phyloP scores from a whole-genome alignment of 805 yeast species.

The Kuraishia hungarica region DNA sequence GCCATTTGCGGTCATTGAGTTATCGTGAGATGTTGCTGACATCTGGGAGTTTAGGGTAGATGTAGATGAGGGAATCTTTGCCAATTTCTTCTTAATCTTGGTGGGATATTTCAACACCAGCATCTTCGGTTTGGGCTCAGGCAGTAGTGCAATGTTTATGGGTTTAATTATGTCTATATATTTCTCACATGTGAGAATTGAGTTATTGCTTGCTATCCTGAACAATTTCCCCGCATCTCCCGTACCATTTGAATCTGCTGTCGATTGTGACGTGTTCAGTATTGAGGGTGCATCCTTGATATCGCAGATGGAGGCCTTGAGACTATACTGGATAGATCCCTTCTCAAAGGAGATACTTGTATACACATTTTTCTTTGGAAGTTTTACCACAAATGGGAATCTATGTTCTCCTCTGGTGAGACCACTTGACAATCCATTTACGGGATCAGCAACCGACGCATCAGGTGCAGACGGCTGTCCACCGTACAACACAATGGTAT shows the following conservation, averaged over 20 bases:
- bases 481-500: constrained; percentile 53
- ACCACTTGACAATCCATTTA: constrained; percentile 25
- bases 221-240: constrained; percentile 11
- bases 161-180: constrained; percentile 59
- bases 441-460: constrained; percentile 6
- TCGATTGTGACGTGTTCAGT: constrained; percentile 1
- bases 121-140: constrained; percentile 58
- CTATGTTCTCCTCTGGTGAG: constrained; percentile 78
- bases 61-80: constrained; percentile 30
- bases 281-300: not conserved
- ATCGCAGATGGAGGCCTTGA: constrained; percentile 38
- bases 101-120: constrained; percentile 52
- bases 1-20: not conserved
- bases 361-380: constrained; percentile 66
- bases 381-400: constrained; percentile 75
- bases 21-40: constrained; percentile 1
- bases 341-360: constrained; percentile 77
- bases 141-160: constrained; percentile 58
- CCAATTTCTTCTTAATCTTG: constrained; percentile 18
- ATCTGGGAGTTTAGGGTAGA: constrained; percentile 28
- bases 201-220: constrained; percentile 14
- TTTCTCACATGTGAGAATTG: constrained; percentile 42
- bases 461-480: constrained; percentile 11
- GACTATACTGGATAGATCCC: constrained; percentile 67
- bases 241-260: constrained; percentile 4